Base-by-base conservation (phyloP, 106 monocot genomes). In the Dactylorhiza incarnata region DNA sequence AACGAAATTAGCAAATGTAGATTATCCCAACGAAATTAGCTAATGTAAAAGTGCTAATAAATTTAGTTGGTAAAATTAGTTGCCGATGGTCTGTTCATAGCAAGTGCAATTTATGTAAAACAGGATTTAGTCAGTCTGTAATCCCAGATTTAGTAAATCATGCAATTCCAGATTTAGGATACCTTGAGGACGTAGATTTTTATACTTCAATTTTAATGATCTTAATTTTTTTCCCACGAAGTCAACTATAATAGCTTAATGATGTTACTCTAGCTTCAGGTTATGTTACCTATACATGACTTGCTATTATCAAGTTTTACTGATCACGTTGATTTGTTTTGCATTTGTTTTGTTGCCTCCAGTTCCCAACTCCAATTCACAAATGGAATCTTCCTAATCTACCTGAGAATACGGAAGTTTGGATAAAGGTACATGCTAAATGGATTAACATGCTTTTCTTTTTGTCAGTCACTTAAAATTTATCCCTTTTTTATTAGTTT, bases 311-410 rank as follows among this genome's bases (percentile, higher is more conserved):
- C 22, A 23, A 46, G n/a, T 72, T 76, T 75, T 75, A 24, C 50
- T 7, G 10, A 46, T 19, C 24, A 15, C 72, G n/a, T 68, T 73
- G 45, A 10, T 16, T 85, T 48, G n/a, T 50, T 17, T n/a, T 1
- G 15, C n/a, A 20, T 69, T 69, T 3, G 47, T 49, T 72, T 49
- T 72, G 19, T 48, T 49, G 5, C 20, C 20, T 72, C 29, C 81
- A 97, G 96, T 79, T 93, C 62, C 96, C 96, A 4, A 89, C 96
- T 78, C 96, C 96, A 9, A 93, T 97, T 77, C 96, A 97, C 84
- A 91, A 75, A 77, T 97, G 93, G 96, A 94, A 89, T 78, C 86
- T 97, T 66, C 96, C 96, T 45, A 85, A 91, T 72, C 84, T 97
- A 24, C 93, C 96, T 3, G 83, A 86, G 19, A 80, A 82, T 23